Conservation (phyloP, 2,329 filamentous ascomycete genomes). For the Raffaelea ambrosiae region DNA sequence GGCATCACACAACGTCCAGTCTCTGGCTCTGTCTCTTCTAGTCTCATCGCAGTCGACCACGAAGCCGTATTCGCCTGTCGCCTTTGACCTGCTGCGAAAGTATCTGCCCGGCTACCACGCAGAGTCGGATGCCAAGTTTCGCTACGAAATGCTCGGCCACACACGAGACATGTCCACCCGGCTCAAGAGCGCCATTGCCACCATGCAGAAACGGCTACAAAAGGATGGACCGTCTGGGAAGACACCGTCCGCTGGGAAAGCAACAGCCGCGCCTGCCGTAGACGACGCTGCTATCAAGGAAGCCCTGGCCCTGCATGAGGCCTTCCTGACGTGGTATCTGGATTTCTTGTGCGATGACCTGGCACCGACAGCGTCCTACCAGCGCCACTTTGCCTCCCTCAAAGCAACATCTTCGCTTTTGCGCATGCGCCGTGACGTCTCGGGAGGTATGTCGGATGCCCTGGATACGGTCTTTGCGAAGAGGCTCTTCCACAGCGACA, state of each 20-base stretch:
- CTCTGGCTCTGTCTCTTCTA: slow-evolving; percentile 74
- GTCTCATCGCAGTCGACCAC: slow-evolving; percentile 68
- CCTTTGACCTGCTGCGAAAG: slow-evolving; percentile 53
- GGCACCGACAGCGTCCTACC: slow-evolving; percentile 76
- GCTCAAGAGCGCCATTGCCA: slow-evolving; percentile 56
- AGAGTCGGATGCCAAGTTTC: slow-evolving; percentile 78
- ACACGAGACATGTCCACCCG: slow-evolving; percentile 71
- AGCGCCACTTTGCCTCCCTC: slow-evolving; percentile 75
- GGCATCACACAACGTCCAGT: slow-evolving; percentile 57
- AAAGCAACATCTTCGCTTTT: slow-evolving; percentile 62
- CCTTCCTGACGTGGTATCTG: slow-evolving; percentile 69
- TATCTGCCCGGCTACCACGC: slow-evolving; percentile 67
- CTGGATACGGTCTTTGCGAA: slow-evolving; percentile 16
- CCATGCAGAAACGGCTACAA: slow-evolving; percentile 38
- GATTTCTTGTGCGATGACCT: slow-evolving; percentile 66
- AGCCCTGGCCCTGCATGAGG: slow-evolving; percentile 40
- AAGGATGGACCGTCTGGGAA: slow-evolving; percentile 20
- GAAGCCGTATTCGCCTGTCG: slow-evolving; percentile 56
- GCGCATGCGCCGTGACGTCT: slow-evolving; percentile 55
- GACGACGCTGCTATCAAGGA: slow-evolving; percentile 11
- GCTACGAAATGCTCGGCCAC: slow-evolving; percentile 69
- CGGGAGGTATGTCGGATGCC: slow-evolving; percentile 16
- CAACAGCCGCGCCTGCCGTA: neutral
- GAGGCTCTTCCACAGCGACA: slow-evolving; percentile 28
- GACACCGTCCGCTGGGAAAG: neutral